phyloP scores from a whole-genome alignment of 2,329 filamentous ascomycete species.

The Coniochaeta sp. region DNA sequence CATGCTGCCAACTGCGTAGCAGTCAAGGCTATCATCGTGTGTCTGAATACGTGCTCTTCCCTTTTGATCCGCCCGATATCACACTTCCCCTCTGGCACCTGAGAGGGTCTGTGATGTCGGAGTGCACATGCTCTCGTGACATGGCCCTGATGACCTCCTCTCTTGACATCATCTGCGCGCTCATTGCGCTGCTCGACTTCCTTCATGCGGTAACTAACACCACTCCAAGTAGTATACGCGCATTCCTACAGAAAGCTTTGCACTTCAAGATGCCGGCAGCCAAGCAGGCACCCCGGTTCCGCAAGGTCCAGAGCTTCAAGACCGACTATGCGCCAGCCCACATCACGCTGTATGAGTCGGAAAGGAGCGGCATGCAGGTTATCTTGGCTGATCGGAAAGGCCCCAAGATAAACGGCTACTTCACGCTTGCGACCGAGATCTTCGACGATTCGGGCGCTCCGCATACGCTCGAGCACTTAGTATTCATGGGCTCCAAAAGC shows the following conservation, averaged over 20 bases:
- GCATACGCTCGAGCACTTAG: conserved; percentile 74
- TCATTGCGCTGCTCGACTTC: not conserved
- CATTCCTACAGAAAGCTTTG: conserved; percentile 11
- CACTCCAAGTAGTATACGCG: conserved; percentile 11
- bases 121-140: not conserved
- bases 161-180: not conserved
- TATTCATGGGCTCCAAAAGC: conserved; percentile 87
- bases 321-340: conserved; percentile 83
- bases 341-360: conserved; percentile 93
- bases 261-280: conserved; percentile 46
- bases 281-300: conserved; percentile 56
- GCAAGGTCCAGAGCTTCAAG: conserved; percentile 75
- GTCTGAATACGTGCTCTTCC: not conserved
- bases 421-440: conserved; percentile 93
- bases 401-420: conserved; percentile 93
- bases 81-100: not conserved
- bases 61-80: not conserved
- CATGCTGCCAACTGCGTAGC: not conserved
- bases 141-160: not conserved
- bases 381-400: conserved; percentile 87
- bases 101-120: not conserved
- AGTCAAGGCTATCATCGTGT: not conserved
- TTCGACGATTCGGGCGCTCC: conserved; percentile 93
- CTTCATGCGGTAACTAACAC: conserved; percentile 9
- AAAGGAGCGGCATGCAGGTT: conserved; percentile 88